Evolutionary conservation across 495 filamentous ascomycete species (phyloP).

Genomic region (Haplographium delicatum): DNA sequence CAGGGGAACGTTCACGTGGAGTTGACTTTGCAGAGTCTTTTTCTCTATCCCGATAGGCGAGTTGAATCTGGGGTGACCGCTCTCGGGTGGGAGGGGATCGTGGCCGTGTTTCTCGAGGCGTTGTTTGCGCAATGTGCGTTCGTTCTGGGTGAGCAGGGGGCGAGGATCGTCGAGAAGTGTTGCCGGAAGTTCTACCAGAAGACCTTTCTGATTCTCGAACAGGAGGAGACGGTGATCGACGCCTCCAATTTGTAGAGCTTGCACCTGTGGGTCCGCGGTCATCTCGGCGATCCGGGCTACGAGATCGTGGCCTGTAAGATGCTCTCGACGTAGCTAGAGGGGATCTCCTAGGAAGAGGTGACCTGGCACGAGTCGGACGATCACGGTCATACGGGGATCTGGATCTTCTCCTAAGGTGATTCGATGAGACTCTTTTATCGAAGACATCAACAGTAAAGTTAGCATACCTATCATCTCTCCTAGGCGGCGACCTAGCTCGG

Average conservation of each 20-base stretch:
- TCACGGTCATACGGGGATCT: slow-evolving; percentile 26
- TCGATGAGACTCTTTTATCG: too few species aligned
- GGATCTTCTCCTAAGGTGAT: slow-evolving; percentile 22
- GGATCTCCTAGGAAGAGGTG: slow-evolving; percentile 20
- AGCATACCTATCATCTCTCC: slow-evolving; percentile 22
- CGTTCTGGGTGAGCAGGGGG: slow-evolving; percentile 21
- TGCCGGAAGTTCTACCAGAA: slow-evolving; percentile 24
- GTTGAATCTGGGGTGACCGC: slow-evolving; percentile 14
- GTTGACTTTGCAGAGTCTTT: slow-evolving; percentile 19
- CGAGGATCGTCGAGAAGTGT: slow-evolving; percentile 26
- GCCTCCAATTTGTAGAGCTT: slow-evolving; percentile 20
- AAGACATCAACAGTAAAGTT: background rate
- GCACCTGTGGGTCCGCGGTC: slow-evolving; percentile 14
- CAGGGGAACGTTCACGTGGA: slow-evolving; percentile 23
- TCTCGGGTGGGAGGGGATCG: slow-evolving; percentile 22
- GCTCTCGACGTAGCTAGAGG: slow-evolving; percentile 23
- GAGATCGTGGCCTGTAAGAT: slow-evolving; percentile 18
- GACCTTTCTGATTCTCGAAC: slow-evolving; percentile 19
- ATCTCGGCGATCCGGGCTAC: slow-evolving; percentile 23
- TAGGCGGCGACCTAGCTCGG: slow-evolving; percentile 22
- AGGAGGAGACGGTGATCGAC: slow-evolving; percentile 21
- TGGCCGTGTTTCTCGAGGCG: slow-evolving; percentile 11
- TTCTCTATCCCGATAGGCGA: slow-evolving; percentile 10
- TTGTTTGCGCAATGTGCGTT: slow-evolving; percentile 14
- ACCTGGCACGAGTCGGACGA: slow-evolving; percentile 18